Evolutionary conservation across 768 basidiomycete genomes (phyloP).

Genomic region (Thelephora ganbajun): DNA sequence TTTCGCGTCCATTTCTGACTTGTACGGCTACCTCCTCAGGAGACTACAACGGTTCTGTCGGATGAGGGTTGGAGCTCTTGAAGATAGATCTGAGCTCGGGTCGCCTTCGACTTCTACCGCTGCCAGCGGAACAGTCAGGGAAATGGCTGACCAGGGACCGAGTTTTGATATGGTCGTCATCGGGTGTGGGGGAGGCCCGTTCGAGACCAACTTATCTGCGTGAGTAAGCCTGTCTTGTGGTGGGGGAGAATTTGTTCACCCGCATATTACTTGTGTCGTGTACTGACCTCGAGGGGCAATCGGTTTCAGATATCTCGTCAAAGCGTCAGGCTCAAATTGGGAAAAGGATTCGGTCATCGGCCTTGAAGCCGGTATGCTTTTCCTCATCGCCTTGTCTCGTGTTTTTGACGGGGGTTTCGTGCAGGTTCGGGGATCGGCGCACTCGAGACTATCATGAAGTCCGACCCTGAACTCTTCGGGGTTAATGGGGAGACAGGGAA

Average conservation of each 20-base stretch:
- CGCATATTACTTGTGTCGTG: slow-evolving; percentile 1
- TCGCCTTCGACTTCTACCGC: too few relatives aligned
- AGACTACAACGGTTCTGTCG: too few relatives aligned
- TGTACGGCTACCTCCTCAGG: too few relatives aligned
- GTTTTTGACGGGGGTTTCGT: slow-evolving; percentile 1
- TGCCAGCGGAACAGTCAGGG: too few relatives aligned
- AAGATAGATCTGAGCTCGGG: too few relatives aligned
- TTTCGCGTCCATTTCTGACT: too few relatives aligned
- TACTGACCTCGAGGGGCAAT: slow-evolving; percentile 5
- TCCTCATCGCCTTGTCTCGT: background rate
- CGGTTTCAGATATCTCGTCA: slow-evolving; percentile 68
- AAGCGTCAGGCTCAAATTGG: slow-evolving; percentile 54
- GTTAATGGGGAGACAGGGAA: slow-evolving; percentile 8
- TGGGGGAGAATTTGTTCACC: slow-evolving; percentile 5
- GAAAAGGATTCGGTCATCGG: slow-evolving; percentile 60
- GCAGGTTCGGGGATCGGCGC: slow-evolving; percentile 82
- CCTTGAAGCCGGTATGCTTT: slow-evolving; percentile 69
- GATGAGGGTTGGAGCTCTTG: too few relatives aligned
- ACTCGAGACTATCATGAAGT: slow-evolving; percentile 42
- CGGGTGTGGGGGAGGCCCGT: slow-evolving; percentile 64
- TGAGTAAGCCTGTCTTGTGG: slow-evolving; percentile 23
- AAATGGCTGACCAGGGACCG: slow-evolving; percentile 8
- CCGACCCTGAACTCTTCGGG: slow-evolving; percentile 42
- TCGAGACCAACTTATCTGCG: slow-evolving; percentile 83
- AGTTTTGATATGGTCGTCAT: slow-evolving; percentile 65